Conservation (phyloP, 768 basidiomycete genomes). For the Pleurotus platypus region DNA sequence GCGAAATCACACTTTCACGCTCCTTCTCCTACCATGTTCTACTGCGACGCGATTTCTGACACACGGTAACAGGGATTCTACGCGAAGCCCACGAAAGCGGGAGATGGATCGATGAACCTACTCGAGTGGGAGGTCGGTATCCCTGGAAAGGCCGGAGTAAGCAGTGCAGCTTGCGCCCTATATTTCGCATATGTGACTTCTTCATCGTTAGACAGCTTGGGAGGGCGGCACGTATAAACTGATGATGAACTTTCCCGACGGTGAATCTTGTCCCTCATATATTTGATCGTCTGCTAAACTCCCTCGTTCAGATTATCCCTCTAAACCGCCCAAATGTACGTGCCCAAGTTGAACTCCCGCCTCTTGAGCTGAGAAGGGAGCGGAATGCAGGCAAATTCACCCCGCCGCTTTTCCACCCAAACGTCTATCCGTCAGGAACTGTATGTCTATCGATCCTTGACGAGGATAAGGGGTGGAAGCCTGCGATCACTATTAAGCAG, state of each 20-base stretch:
- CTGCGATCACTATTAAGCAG: conserved; percentile 98
- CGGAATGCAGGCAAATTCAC: conserved; percentile 81
- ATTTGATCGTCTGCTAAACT: background rate
- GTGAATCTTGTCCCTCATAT: conserved; percentile 33
- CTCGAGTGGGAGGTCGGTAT: conserved; percentile 99
- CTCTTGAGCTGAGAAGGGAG: background rate
- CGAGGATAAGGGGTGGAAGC: conserved; percentile 99
- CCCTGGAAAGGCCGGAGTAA: conserved; percentile 84
- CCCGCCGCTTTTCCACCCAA: conserved; percentile 95
- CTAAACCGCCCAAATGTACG: conserved; percentile 90
- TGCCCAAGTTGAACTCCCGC: conserved; percentile 10
- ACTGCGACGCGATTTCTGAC: conserved; percentile 10
- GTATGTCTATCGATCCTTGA: conserved; percentile 97
- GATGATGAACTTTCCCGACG: conserved; percentile 94
- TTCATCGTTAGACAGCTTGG: conserved; percentile 78
- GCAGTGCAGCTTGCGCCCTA: conserved; percentile 28
- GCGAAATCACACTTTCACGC: background rate
- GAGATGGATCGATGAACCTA: conserved; percentile 93
- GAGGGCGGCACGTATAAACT: conserved; percentile 95
- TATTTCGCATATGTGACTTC: background rate
- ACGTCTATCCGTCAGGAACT: conserved; percentile 98
- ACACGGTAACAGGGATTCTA: conserved; percentile 80
- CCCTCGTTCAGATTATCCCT: conserved; percentile 74
- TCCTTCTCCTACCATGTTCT: background rate
- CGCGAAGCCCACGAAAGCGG: conserved; percentile 85